A percentile compares a stretch with the other conserved stretches of the same genome.
phyloP scores from a whole-genome alignment of 2,329 filamentous ascomycete species.

The Epichloe hybrida region DNA sequence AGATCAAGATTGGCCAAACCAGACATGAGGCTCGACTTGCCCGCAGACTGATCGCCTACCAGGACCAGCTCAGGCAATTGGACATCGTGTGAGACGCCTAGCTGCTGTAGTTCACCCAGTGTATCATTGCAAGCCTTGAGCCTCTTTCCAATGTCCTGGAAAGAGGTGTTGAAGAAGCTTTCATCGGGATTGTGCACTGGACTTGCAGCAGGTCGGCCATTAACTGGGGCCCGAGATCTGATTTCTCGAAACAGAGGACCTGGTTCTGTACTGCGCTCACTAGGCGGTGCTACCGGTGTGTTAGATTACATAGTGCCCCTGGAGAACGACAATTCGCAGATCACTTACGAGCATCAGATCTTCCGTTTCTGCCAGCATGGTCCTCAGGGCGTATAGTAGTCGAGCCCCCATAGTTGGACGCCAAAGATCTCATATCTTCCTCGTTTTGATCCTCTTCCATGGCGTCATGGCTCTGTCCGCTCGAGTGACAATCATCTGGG shows the following conservation, averaged over 20 bases:
- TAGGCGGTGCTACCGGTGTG: slow-evolving; percentile 21
- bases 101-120: slow-evolving; percentile 52
- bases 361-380: slow-evolving; percentile 14
- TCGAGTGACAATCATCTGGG: slow-evolving; percentile 8
- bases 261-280: slow-evolving; percentile 21
- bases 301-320: slow-evolving; percentile 1
- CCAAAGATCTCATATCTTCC: neutral
- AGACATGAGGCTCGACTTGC: slow-evolving; percentile 60
- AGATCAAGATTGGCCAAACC: slow-evolving; percentile 57
- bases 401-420: slow-evolving; percentile 10
- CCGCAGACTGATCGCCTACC: slow-evolving; percentile 73
- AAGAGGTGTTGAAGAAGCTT: slow-evolving; percentile 29
- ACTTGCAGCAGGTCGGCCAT: slow-evolving; percentile 2
- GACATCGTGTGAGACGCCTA: slow-evolving; percentile 59
- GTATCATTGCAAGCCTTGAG: slow-evolving; percentile 53
- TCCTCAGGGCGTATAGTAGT: slow-evolving; percentile 8
- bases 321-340: neutral
- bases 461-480: neutral
- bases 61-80: slow-evolving; percentile 68
- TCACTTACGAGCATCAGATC: slow-evolving; percentile 27
- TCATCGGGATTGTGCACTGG: slow-evolving; percentile 17
- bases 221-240: slow-evolving; percentile 15
- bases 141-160: slow-evolving; percentile 44
- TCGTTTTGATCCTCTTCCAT: neutral
- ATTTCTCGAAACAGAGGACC: slow-evolving; percentile 25